Base-by-base conservation (phyloP, 176 grass and related monocot species). In the Leersia perrieri region DNA sequence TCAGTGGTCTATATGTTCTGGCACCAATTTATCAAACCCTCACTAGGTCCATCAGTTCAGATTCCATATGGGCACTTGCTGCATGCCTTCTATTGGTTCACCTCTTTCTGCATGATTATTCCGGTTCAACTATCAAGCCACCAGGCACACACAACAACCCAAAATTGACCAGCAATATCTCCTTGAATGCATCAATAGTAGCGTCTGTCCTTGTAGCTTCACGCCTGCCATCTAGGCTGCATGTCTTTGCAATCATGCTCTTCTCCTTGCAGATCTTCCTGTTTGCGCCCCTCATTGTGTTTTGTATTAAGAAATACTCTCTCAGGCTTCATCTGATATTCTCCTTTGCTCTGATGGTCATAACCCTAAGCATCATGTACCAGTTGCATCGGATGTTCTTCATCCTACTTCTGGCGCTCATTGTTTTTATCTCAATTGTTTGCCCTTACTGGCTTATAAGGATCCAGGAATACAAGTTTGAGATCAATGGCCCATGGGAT, bases 381-480 rank as follows among this genome's bases (percentile, higher is more conserved):
- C 75, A 87, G 72, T 85, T 99, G 80, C 88, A 99, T 72, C 78
- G 58, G 6, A 86, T 99, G 84, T 83, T 95, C 78, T 96, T 91
- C 69, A 78, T 81, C 80, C 51, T 89, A 8, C 65, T 95, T 69
- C 84, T 90, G 28, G 79, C 81, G 15, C 78, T 95, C 64, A 73
- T 95, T 62, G 76, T 96, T 63, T 99, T 95, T 73, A 80, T 99
- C 66, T 99, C 97, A 30, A 41, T 93, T 44, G 82, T 96, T 45
- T 91, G 93, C 81, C 97, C 93, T 33, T 91, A 87, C 27, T 90
- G 97, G 97, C 97, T 99, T 85, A 88, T 95, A 73, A 99, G 90
- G 72, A 91, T 99, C 80, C 97, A 96, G 53, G 90, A 93, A 75
- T 99, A 99, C 85, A 99, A 99, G 79, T 99, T 99, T 86, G 97